Evolutionary conservation across 768 basidiomycete genomes (phyloP).

Genomic region (Leccinum boreale): DNA sequence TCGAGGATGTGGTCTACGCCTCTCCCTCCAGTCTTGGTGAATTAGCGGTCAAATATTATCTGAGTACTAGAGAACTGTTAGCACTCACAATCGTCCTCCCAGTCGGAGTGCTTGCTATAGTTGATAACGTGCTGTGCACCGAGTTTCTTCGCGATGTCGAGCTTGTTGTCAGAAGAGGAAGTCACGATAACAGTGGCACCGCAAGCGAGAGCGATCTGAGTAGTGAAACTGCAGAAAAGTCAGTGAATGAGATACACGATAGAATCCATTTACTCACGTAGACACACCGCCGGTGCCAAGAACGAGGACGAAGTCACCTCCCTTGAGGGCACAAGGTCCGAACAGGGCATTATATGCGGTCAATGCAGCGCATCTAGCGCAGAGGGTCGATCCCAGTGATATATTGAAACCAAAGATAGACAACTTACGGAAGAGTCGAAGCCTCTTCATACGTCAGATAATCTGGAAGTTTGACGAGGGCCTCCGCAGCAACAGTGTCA

Average conservation of each 20-base stretch:
- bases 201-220: constrained; percentile 59
- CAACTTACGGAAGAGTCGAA: constrained; percentile 54
- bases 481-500: constrained; percentile 24
- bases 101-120: constrained; percentile 54
- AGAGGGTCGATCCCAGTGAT: background rate
- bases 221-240: constrained; percentile 42
- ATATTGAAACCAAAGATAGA: no score
- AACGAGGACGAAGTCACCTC: constrained; percentile 56
- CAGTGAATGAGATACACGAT: background rate
- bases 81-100: constrained; percentile 42
- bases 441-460: constrained; percentile 63
- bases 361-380: constrained; percentile 50
- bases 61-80: background rate
- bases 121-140: constrained; percentile 59
- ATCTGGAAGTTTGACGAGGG: constrained; percentile 49
- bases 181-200: constrained; percentile 66
- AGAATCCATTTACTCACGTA: constrained; percentile 32
- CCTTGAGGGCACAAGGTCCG: constrained; percentile 48
- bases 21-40: constrained; percentile 27
- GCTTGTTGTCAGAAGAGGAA: constrained; percentile 64
- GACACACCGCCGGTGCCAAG: constrained; percentile 58
- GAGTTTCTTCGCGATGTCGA: constrained; percentile 47
- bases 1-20: constrained; percentile 37
- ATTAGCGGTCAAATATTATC: background rate
- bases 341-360: constrained; percentile 62